A percentile compares a stretch with the other conserved stretches of the same genome.
Evolutionary conservation across 2,329 filamentous ascomycete genomes (phyloP).

Genomic region (Chaetothyriales sp.): DNA sequence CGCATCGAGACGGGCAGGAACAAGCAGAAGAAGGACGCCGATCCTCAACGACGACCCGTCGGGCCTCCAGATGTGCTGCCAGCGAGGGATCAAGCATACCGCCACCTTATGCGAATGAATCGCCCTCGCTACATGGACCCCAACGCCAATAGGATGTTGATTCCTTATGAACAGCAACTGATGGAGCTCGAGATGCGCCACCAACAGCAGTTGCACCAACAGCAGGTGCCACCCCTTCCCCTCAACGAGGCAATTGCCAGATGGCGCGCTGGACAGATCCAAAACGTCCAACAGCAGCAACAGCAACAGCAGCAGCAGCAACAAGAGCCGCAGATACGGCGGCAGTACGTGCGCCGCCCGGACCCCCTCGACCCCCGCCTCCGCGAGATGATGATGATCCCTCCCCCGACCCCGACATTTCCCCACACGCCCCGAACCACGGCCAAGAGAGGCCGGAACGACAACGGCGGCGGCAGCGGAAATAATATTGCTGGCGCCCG

Average conservation of each 20-base stretch:
- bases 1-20: conserved; percentile 9
- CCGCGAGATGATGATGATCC: too few species aligned
- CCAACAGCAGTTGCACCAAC: background rate
- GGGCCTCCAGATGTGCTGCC: background rate
- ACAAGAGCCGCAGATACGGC: background rate
- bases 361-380: background rate
- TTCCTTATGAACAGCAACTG: background rate
- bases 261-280: background rate
- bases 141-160: background rate
- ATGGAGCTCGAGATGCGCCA: background rate
- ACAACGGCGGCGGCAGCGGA: background rate
- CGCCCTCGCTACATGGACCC: background rate
- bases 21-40: background rate
- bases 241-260: background rate
- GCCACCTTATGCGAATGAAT: background rate
- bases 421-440: too few species aligned
- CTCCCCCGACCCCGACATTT: too few species aligned
- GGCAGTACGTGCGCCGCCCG: too few species aligned
- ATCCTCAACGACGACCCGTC: background rate
- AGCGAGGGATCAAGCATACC: background rate
- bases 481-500: background rate
- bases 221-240: background rate
- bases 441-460: too few species aligned
- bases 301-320: background rate
- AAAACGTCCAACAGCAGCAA: background rate